Evolutionary conservation across 805 yeast genomes (phyloP).

Genomic region (Kuraishia molischiana): DNA sequence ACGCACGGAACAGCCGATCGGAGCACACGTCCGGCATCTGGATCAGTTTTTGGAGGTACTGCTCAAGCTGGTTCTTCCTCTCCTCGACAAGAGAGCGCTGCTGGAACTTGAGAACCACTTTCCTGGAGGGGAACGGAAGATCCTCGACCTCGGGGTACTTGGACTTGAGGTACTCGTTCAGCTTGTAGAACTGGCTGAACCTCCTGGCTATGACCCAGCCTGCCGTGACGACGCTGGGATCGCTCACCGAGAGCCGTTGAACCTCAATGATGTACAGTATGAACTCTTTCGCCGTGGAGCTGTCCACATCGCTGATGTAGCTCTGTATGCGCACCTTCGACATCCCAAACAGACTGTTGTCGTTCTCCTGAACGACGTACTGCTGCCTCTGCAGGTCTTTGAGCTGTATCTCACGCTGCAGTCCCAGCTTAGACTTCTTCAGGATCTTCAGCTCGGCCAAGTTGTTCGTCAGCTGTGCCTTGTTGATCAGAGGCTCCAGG

Average conservation of each 20-base stretch:
- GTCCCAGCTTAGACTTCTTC: conserved; percentile 53
- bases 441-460: conserved; percentile 58
- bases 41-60: conserved; percentile 49
- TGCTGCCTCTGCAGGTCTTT: conserved; percentile 75
- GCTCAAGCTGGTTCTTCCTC: conserved; percentile 51
- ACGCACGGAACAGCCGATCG: conserved; percentile 61
- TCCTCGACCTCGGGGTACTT: conserved; percentile 39
- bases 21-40: conserved; percentile 62
- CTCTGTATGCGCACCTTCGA: conserved; percentile 45
- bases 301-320: conserved; percentile 36
- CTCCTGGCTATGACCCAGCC: conserved; percentile 91
- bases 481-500: conserved; percentile 56
- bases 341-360: conserved; percentile 64
- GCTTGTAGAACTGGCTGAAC: conserved; percentile 70
- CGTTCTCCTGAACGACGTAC: conserved; percentile 73
- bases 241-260: conserved; percentile 30
- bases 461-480: conserved; percentile 82
- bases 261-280: conserved; percentile 72
- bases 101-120: conserved; percentile 65
- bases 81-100: conserved; percentile 52
- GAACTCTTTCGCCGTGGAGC: conserved; percentile 49
- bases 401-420: conserved; percentile 61
- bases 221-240: conserved; percentile 38
- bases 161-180: conserved; percentile 54
- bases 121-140: conserved; percentile 49